A percentile compares a stretch with the other conserved stretches of the same genome.
Evolutionary conservation across 331 rosid genomes (phyloP).

Genomic region (Prunus yedoensis): DNA sequence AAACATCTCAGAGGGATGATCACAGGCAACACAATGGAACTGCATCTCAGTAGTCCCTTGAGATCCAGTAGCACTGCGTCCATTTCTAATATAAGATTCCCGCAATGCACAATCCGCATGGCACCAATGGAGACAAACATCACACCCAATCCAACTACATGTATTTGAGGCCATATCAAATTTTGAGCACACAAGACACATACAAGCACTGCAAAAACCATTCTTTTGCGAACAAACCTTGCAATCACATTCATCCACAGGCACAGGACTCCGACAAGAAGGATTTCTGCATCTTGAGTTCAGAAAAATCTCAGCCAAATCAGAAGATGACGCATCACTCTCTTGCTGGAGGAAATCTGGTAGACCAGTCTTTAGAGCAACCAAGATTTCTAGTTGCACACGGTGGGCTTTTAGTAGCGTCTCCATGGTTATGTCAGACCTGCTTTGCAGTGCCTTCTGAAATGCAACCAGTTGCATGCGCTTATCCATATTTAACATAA

Average conservation of each 20-base stretch:
- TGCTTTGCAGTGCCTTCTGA: conserved; percentile 69
- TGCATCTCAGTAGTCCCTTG: conserved; percentile 89
- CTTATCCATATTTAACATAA: conserved; percentile 67
- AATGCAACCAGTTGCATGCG: conserved; percentile 52
- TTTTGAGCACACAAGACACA: conserved; percentile 94
- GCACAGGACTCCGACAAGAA: conserved; percentile 64
- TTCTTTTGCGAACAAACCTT: conserved; percentile 76
- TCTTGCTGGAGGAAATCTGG: conserved; percentile 60
- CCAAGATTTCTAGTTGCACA: conserved; percentile 81
- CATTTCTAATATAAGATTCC: conserved; percentile 85
- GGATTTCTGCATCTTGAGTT: conserved; percentile 74
- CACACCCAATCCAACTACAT: conserved; percentile 98
- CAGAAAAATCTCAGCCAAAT: conserved; percentile 82
- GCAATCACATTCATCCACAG: conserved; percentile 99
- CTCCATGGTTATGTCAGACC: conserved; percentile 76
- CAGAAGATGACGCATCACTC: conserved; percentile 47
- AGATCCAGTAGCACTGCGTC: conserved; percentile 60
- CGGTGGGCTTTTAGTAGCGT: conserved; percentile 64
- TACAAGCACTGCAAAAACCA: conserved; percentile 94
- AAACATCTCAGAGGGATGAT: conserved; percentile 97
- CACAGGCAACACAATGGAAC: conserved; percentile 95
- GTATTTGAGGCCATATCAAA: conserved; percentile 92
- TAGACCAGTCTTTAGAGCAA: conserved; percentile 74
- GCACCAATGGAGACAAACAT: conserved; percentile 98
- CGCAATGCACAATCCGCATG: conserved; percentile 87